These are phyloP conservation scores for Daldinia bambusicola DNA, from an alignment of 495 filamentous ascomycete species.

Conservation along the genomic window DNA sequence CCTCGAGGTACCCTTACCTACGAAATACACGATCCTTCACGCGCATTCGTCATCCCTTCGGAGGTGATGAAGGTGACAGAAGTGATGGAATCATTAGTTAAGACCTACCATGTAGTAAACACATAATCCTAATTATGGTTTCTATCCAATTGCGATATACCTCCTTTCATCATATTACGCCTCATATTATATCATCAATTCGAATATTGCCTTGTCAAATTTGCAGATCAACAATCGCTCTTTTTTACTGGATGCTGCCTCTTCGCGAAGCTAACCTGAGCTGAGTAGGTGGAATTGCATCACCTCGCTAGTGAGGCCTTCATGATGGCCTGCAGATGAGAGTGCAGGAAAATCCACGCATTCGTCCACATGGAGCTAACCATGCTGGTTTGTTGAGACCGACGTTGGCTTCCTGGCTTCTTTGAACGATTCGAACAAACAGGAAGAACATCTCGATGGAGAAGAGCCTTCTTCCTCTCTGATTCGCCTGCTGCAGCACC, in stretches of 20 bases:
- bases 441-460: slow-evolving; percentile 19
- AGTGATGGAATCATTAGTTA: neutral
- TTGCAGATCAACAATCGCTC: slow-evolving; percentile 6
- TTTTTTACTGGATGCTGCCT: slow-evolving; percentile 12
- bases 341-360: slow-evolving; percentile 26
- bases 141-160: slow-evolving; percentile 8
- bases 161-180: slow-evolving; percentile 7
- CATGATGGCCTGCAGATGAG: slow-evolving; percentile 36
- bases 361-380: slow-evolving; percentile 36
- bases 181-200: slow-evolving; percentile 2
- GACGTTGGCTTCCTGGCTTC: slow-evolving; percentile 5
- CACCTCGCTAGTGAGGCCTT: slow-evolving; percentile 32
- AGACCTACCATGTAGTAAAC: neutral
- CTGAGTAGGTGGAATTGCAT: slow-evolving; percentile 23
- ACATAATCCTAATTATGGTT: neutral
- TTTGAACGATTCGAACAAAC: neutral
- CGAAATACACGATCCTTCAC: neutral
- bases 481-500: slow-evolving; percentile 40
- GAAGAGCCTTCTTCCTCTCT: slow-evolving; percentile 20
- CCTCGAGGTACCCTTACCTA: neutral
- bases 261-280: slow-evolving; percentile 26
- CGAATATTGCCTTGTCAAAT: neutral
- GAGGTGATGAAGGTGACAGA: neutral
- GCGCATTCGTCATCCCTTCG: neutral
- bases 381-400: slow-evolving; percentile 26